These are phyloP conservation scores for Plasmodium vivax DNA, from an alignment of 169 alveolate species.

Conservation along the genomic window DNA sequence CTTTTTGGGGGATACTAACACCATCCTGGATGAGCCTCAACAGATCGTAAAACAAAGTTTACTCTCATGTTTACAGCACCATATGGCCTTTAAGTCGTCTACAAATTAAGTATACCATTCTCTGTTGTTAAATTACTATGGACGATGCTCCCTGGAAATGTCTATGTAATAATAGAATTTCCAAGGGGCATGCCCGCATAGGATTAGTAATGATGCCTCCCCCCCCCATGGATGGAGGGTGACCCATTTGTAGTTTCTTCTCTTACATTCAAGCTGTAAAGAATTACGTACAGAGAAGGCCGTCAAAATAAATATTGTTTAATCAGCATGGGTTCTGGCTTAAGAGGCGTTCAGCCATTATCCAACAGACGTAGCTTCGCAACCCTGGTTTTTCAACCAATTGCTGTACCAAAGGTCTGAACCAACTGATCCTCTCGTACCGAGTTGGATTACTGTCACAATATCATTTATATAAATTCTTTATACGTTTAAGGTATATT, in stretches of 20 bases:
- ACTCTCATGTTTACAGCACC: constrained; percentile 55
- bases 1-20: too few species aligned
- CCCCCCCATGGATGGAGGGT: too few species aligned
- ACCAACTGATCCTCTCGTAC: constrained; percentile 65
- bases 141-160: too few species aligned
- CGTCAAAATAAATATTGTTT: neutral
- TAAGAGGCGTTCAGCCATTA: constrained; percentile 91
- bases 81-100: constrained; percentile 12
- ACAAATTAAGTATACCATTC: neutral
- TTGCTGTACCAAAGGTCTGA: constrained; percentile 38
- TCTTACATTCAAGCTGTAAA: neutral
- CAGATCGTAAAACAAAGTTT: constrained; percentile 34
- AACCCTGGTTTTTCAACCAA: constrained; percentile 18
- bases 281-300: too few species aligned
- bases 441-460: constrained; percentile 51
- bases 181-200: too few species aligned
- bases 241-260: too few species aligned
- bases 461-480: constrained; percentile 77
- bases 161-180: too few species aligned
- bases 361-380: constrained; percentile 89
- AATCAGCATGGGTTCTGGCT: constrained; percentile 88
- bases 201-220: neutral
- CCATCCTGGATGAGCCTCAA: constrained; percentile 66
- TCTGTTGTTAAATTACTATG: neutral
- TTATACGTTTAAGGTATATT: neutral